A percentile compares a stretch with the other conserved stretches of the same genome.
Conservation (phyloP, 768 basidiomycete genomes). For the Boletus rubescentipes region DNA sequence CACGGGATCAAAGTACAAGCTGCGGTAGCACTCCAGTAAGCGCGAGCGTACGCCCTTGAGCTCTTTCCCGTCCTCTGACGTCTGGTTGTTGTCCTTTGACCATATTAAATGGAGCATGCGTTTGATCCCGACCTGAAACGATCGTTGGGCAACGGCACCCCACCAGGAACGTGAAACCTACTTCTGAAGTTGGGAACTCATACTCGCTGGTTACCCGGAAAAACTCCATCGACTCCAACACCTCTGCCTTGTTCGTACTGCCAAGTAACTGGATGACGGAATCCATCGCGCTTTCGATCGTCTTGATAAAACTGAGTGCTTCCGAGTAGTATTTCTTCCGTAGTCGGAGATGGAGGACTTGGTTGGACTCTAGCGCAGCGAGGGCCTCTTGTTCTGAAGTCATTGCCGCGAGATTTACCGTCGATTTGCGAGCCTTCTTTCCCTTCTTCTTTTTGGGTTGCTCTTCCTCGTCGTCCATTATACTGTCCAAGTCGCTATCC, state of each 20-base stretch:
- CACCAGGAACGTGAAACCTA: conserved; percentile 27
- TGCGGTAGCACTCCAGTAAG: conserved; percentile 85
- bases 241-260: conserved; percentile 81
- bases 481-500: conserved; percentile 34
- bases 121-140: conserved; percentile 74
- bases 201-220: conserved; percentile 83
- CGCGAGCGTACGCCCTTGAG: conserved; percentile 85
- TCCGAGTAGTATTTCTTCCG: conserved; percentile 87
- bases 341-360: conserved; percentile 64
- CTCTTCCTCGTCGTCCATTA: conserved; percentile 41
- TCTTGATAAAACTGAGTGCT: conserved; percentile 77
- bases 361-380: conserved; percentile 63
- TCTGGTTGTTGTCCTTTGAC: conserved; percentile 86
- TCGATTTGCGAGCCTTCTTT: conserved; percentile 60
- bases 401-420: conserved; percentile 67
- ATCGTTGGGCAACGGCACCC: conserved; percentile 1
- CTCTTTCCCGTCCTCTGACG: conserved; percentile 76
- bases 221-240: conserved; percentile 85
- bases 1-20: conserved; percentile 84
- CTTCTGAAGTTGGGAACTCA: conserved; percentile 74
- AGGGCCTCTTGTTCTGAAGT: conserved; percentile 71
- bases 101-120: conserved; percentile 97
- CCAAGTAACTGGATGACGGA: conserved; percentile 76
- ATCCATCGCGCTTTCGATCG: conserved; percentile 66
- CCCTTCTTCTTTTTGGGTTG: conserved; percentile 41